Conservation (phyloP, 768 basidiomycete genomes). For the Mycena rebaudengoi region DNA sequence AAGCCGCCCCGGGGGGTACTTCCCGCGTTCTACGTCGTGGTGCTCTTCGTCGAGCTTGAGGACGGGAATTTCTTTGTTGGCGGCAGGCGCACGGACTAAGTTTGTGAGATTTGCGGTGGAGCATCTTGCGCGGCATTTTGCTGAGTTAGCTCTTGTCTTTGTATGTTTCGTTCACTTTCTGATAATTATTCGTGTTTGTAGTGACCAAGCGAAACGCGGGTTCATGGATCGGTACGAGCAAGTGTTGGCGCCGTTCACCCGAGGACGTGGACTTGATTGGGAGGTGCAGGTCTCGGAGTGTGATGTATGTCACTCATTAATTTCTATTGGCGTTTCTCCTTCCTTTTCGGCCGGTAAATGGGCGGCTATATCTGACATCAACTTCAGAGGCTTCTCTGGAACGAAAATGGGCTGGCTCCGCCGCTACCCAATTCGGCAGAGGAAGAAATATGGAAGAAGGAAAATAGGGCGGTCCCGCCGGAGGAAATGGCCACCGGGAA, state of each 20-base stretch:
- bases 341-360: no score
- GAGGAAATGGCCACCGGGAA: no score
- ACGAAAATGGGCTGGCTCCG: no score
- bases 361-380: no score
- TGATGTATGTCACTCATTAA: no score
- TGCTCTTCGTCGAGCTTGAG: constrained; percentile 32
- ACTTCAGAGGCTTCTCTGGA: no score
- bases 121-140: constrained; percentile 27
- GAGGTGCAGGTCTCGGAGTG: constrained; percentile 19
- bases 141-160: constrained; percentile 9
- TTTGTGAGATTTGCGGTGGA: constrained; percentile 30
- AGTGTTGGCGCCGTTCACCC: constrained; percentile 19
- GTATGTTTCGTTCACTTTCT: background rate
- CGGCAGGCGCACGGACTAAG: constrained; percentile 23
- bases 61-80: constrained; percentile 27
- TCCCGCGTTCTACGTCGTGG: constrained; percentile 30
- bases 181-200: background rate
- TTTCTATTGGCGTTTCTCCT: no score
- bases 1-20: no score
- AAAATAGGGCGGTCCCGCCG: no score
- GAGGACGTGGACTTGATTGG: constrained; percentile 24
- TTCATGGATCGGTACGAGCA: constrained; percentile 24
- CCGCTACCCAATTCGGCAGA: no score
- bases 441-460: no score
- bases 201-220: background rate